Percentiles rank a stretch among this genome's conserved stretches.
Conservation (phyloP, 2,329 filamentous ascomycete species). For the Cercospora zeina region DNA sequence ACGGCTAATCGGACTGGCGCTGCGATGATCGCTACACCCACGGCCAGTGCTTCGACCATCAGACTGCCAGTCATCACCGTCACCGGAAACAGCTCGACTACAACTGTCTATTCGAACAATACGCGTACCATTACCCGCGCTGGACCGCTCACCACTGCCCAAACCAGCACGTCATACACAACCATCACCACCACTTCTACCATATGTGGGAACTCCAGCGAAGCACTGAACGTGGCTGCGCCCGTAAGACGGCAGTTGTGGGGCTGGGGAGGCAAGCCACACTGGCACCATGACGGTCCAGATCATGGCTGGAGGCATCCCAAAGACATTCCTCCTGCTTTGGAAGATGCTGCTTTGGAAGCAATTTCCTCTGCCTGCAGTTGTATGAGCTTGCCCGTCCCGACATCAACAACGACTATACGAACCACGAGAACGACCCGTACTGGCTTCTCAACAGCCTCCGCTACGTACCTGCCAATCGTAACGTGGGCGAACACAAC, state of each 20-base stretch:
- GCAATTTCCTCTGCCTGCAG: constrained; percentile 13
- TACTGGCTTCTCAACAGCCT: background rate
- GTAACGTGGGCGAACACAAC: constrained; percentile 4
- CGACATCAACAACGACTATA: background rate
- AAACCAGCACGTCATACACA: constrained; percentile 10
- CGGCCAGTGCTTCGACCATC: constrained; percentile 5
- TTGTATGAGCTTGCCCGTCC: constrained; percentile 11
- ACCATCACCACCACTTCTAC: constrained; percentile 12
- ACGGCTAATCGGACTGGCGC: background rate
- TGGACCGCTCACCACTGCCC: background rate
- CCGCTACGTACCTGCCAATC: background rate
- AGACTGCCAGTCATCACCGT: background rate
- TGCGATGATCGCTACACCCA: background rate
- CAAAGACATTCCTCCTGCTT: constrained; percentile 1
- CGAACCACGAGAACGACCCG: background rate
- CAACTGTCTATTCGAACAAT: constrained; percentile 12
- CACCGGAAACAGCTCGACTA: constrained; percentile 7
- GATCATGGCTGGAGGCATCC: constrained; percentile 6
- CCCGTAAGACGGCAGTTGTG: constrained; percentile 5
- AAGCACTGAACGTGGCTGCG: background rate
- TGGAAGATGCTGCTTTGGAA: constrained; percentile 6
- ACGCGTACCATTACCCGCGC: constrained; percentile 1
- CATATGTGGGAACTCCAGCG: constrained; percentile 10
- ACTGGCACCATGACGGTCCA: background rate
- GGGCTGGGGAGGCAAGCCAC: constrained; percentile 8